Evolutionary conservation across 148 eudicot genomes (phyloP).

Genomic region (Agrostemma githago): DNA sequence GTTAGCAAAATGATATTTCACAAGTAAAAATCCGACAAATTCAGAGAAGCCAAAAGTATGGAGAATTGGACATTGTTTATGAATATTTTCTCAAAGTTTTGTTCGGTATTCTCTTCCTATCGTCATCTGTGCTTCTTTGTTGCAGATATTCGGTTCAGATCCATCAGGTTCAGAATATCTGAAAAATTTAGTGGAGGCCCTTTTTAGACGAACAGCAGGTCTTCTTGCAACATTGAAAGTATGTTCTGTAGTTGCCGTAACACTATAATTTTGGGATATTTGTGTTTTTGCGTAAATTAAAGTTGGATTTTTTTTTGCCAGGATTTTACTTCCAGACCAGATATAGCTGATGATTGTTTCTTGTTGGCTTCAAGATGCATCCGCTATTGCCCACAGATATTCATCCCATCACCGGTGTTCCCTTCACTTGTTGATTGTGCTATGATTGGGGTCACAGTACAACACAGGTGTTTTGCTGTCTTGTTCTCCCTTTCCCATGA

Average conservation of each 20-base stretch:
- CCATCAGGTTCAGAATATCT: slow-evolving; percentile 85
- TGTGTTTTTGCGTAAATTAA: slow-evolving; percentile 5
- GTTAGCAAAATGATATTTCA: not conserved
- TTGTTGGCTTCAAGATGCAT: slow-evolving; percentile 93
- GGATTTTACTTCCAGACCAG: slow-evolving; percentile 94
- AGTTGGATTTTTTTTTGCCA: slow-evolving; percentile 30
- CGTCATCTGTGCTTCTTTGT: slow-evolving; percentile 18
- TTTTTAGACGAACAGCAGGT: slow-evolving; percentile 77
- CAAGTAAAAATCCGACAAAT: not conserved
- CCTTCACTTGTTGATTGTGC: slow-evolving; percentile 77
- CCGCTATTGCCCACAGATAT: slow-evolving; percentile 92
- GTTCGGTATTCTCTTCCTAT: slow-evolving; percentile 12
- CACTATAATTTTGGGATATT: not conserved
- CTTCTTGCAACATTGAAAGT: slow-evolving; percentile 77
- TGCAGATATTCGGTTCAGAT: slow-evolving; percentile 96
- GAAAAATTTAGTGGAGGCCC: slow-evolving; percentile 75
- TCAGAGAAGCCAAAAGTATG: not conserved
- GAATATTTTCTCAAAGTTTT: slow-evolving; percentile 4
- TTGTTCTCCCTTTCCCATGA: not conserved
- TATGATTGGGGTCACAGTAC: slow-evolving; percentile 87
- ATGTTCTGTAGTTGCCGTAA: slow-evolving; percentile 12
- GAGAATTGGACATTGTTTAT: not conserved
- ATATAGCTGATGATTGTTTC: slow-evolving; percentile 97
- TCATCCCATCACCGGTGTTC: slow-evolving; percentile 73
- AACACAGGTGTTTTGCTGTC: slow-evolving; percentile 68